Conservation (phyloP, 2,329 filamentous ascomycete species). For the Diplodia scrobiculata region DNA sequence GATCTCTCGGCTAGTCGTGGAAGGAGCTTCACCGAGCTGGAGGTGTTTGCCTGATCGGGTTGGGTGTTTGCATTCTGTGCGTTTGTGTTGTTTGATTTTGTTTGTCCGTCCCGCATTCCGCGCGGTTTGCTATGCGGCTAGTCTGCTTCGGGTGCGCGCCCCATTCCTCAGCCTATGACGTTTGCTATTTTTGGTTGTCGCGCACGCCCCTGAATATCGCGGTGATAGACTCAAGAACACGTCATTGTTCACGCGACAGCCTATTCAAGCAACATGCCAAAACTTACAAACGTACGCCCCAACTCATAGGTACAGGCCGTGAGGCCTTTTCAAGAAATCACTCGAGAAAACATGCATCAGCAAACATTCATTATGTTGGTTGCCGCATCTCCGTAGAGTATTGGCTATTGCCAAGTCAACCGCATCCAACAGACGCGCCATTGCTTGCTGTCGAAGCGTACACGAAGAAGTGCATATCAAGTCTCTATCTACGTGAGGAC, state of each 20-base stretch:
- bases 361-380: neutral
- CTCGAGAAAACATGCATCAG: neutral
- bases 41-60: neutral
- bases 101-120: constrained; percentile 15
- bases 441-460: neutral
- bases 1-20: neutral
- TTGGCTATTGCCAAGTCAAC: neutral
- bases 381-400: neutral
- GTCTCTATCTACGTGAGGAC: neutral
- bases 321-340: neutral
- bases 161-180: neutral
- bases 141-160: neutral
- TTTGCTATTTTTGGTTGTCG: neutral
- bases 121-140: neutral
- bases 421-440: neutral
- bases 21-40: constrained; percentile 1
- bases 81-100: constrained; percentile 10
- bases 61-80: constrained; percentile 6
- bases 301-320: neutral
- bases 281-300: neutral
- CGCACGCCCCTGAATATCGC: neutral
- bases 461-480: neutral
- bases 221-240: too few species aligned
- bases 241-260: too few species aligned
- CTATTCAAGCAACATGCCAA: neutral